Evolutionary conservation across 73 alveolate species (phyloP), one percentile per base, ranked within the genome.

Genomic region (Uronychia setigera): DNA sequence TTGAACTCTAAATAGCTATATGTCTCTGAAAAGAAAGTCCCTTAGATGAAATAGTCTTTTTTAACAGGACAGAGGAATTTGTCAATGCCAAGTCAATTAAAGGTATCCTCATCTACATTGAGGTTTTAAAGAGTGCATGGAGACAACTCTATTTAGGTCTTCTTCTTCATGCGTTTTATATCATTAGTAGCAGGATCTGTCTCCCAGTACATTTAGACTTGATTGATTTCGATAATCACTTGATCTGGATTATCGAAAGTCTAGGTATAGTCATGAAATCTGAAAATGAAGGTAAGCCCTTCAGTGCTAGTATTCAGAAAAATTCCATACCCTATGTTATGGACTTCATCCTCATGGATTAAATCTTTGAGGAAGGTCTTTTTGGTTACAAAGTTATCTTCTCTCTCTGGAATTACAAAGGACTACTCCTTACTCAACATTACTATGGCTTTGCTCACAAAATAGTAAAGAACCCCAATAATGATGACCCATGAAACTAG

Each of bases 61-160:
- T 13, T 46, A n/a, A 76, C 26, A 1, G 86, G 86, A 57, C 86
- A 80, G 31, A 35, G 9, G 86, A 33, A 58, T 28, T 80, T 35
- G 30, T 35, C 79, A 29, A 80, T 58, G 5, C 77, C 86, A 1
- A 58, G 79, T 80, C 79, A 0, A 35, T 9, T 35, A 28, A 19
- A 28, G 1, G 86, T 35, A 1, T 80, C 79, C 0, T 31, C 29
- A 25, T 34, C 26, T 0, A 80, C 30, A 26, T 80, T 35, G 67
- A 46, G 5, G 67, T 46, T 5, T 5, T 46, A 5, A 5, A 11
- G 5, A 11, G 67, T 11, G 67, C 67, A 46, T 46, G 5, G 5
- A 11, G 5, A 5, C 5, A 46, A 19, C 67, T 46, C 67, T 19
- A 46, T 46, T 19, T 46, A 11, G 19, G 67, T 46, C 67, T 46